Percentiles rank a stretch among this genome's conserved stretches.
phyloP scores from a whole-genome alignment of 805 yeast species.

The Yarrowia keelungensis region DNA sequence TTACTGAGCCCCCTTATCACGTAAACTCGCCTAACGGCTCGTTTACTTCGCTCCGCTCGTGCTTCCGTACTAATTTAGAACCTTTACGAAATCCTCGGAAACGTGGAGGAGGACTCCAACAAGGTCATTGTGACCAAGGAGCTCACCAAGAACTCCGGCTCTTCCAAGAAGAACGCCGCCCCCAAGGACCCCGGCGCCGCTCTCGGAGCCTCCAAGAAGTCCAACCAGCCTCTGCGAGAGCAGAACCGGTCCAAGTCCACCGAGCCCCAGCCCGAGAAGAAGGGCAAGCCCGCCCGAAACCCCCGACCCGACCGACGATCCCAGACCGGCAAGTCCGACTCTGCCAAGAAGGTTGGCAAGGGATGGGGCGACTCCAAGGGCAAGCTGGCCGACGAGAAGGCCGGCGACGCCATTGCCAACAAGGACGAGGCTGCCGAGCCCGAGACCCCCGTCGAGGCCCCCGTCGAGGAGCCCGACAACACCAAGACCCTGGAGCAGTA shows the following conservation, averaged over 20 bases:
- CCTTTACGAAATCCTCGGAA: conserved; percentile 44
- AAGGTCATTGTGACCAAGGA: conserved; percentile 40
- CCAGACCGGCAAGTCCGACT: conserved; percentile 81
- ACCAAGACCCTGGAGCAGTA: conserved; percentile 84
- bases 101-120: conserved; percentile 43
- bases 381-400: conserved; percentile 69
- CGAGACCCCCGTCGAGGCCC: conserved; percentile 53
- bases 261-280: conserved; percentile 54
- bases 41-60: too few species aligned
- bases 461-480: conserved; percentile 58
- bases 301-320: conserved; percentile 76
- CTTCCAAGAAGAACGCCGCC: conserved; percentile 75
- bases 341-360: conserved; percentile 80
- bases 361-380: conserved; percentile 87
- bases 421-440: conserved; percentile 46
- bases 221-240: conserved; percentile 70
- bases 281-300: conserved; percentile 59
- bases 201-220: conserved; percentile 80
- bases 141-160: conserved; percentile 77
- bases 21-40: too few species aligned
- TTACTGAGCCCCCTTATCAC: too few species aligned
- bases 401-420: conserved; percentile 55
- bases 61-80: conserved; percentile 39
- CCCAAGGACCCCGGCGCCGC: conserved; percentile 67
- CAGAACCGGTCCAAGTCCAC: conserved; percentile 57